Base-by-base conservation (phyloP, 441 rosid species). In the Flueggea neowawraea region DNA sequence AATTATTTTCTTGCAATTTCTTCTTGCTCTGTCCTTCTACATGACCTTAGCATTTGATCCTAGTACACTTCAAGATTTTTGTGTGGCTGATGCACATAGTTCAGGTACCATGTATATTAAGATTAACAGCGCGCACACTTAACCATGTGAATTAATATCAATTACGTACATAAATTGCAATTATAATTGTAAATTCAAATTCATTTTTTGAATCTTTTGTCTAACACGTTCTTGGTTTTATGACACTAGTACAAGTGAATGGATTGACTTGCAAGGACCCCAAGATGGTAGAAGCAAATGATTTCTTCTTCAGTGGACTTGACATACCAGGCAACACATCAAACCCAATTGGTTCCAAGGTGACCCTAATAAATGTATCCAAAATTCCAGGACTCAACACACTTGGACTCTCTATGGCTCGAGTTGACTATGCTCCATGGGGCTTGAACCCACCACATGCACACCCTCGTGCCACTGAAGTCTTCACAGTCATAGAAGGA, bases 21-120 rank as follows among this genome's bases (percentile, higher is more conserved):
- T 75, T 7, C 51, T 56, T n/a, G 2, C n/a, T 14, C 7, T 45
- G 1, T 15, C 14, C 12, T 57, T 47, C 49, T 33, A 48, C 7
- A 15, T 60, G 3, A 55, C 49, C 11, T 36, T 58, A 15, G 72
- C 71, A 1, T 50, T 36, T 14, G 76, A 66, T 51, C 72, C 47
- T 0, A 59, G 32, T 33, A 50, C 73, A 10, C 58, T 69, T 28
- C 77, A 69, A 50, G 77, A 72, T 66, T 69, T 72, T 39, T 72
- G 77, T 22, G 66, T 72, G 2, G 71, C 75, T 0, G 64, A 73
- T 52, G 32, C 57, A 10, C 14, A 50, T 31, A 47, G 13, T 15
- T 47, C 53, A 58, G 63, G 73, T 70, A 22, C 28, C 28, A 22
- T 22, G 2, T 22, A 2, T 22, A 22, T 22, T 22, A 22, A 22